A percentile compares a stretch with the other conserved stretches of the same genome.
These are phyloP conservation scores for Neonectria magnoliae DNA, from an alignment of 2,329 filamentous ascomycete genomes.

Conservation along the genomic window DNA sequence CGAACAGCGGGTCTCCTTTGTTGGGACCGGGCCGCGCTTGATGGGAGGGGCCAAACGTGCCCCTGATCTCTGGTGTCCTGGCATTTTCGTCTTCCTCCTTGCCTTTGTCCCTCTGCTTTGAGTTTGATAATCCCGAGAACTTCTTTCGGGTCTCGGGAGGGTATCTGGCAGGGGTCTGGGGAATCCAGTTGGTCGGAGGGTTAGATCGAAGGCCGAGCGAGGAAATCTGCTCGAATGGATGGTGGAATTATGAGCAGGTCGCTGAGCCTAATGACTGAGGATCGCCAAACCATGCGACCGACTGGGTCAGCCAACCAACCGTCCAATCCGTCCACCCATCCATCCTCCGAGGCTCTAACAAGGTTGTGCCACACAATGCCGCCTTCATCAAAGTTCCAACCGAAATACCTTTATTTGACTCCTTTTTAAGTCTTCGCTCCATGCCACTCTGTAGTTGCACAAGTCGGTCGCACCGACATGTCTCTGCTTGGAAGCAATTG, in stretches of 20 bases:
- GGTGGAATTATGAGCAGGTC: constrained; percentile 1
- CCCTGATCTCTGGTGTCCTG: background rate
- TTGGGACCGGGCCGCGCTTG: constrained; percentile 24
- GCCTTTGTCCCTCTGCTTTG: constrained; percentile 4
- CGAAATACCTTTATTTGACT: background rate
- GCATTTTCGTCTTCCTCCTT: constrained; percentile 26
- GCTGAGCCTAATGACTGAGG: constrained; percentile 18
- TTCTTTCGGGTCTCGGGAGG: constrained; percentile 11
- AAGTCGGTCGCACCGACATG: background rate
- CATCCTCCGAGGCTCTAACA: constrained; percentile 1
- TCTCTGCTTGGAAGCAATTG: background rate
- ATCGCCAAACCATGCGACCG: constrained; percentile 24
- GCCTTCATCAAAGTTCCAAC: background rate
- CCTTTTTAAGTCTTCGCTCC: background rate
- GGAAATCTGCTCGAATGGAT: constrained; percentile 11
- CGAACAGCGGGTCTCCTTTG: constrained; percentile 25
- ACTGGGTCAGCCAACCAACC: constrained; percentile 17
- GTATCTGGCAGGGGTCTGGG: background rate
- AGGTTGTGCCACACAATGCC: constrained; percentile 17
- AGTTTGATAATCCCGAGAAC: constrained; percentile 6
- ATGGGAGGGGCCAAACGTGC: constrained; percentile 8
- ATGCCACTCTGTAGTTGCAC: background rate
- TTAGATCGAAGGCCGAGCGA: background rate
- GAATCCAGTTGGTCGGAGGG: background rate
- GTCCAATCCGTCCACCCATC: constrained; percentile 18